Conservation (phyloP, 352 stramenopile species). For the Globisporangium paroecandrum region DNA sequence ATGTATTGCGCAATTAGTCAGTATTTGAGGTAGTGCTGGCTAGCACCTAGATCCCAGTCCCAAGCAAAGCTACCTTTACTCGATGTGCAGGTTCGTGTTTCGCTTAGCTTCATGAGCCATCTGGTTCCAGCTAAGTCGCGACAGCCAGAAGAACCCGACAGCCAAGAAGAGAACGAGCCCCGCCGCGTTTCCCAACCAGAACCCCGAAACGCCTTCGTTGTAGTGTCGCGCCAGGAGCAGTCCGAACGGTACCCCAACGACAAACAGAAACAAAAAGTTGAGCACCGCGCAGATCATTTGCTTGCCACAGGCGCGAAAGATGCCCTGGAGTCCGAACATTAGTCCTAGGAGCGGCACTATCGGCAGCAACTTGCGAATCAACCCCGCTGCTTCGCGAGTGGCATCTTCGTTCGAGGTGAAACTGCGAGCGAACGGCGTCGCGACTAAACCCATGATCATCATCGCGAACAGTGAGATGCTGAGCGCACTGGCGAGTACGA, state of each 20-base stretch:
- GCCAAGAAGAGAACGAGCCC: constrained; percentile 17
- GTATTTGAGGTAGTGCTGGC: no score
- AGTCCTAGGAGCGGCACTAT: constrained; percentile 18
- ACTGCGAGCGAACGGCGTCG: constrained; percentile 11
- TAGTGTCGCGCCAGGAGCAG: constrained; percentile 9
- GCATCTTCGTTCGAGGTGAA: constrained; percentile 18
- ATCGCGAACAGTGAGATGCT: constrained; percentile 18
- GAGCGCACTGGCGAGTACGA: constrained; percentile 20
- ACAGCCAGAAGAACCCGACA: constrained; percentile 22
- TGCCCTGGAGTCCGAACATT: constrained; percentile 13
- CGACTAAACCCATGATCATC: constrained; percentile 19
- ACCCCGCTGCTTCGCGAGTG: neutral
- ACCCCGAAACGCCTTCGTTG: constrained; percentile 18
- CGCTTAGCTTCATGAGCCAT: constrained; percentile 18
- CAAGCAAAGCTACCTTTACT: neutral
- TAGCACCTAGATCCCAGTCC: no score
- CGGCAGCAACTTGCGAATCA: constrained; percentile 4
- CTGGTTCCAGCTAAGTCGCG: constrained; percentile 7
- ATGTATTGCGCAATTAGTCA: no score
- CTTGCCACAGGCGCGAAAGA: constrained; percentile 19
- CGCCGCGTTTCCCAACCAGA: constrained; percentile 23
- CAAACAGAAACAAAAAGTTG: constrained; percentile 20
- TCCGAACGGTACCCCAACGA: constrained; percentile 22
- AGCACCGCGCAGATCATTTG: constrained; percentile 18
- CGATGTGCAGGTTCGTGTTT: constrained; percentile 13